Evolutionary conservation across 2,329 filamentous ascomycete species (phyloP), one percentile per base, ranked within the genome.

Genomic region (Alternaria gansuensis): DNA sequence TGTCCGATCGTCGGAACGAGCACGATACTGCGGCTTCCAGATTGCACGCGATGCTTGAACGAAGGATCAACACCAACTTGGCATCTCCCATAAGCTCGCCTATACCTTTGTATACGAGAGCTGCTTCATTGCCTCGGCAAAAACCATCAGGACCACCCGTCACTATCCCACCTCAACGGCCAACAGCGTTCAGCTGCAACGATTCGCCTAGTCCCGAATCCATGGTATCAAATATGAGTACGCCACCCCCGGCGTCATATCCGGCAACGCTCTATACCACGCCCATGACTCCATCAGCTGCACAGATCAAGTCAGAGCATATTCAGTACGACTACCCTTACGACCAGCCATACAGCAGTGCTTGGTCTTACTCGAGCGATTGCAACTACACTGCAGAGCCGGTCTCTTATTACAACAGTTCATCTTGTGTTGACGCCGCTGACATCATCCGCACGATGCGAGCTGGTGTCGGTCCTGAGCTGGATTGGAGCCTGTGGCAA

Each of bases 361-460:
- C 66, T 5, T 76, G 74, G 74, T 39, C 54, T 2, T 71, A 71
- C 34, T 33, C 64, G 14, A 64, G 66, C 39, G 59, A 65, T 21
- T 67, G 63, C 29, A 57, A 54, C 39, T 65, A 65, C 39, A 50
- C 59, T 14, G 39, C 63, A 23, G 59, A 69, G 13, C 56, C 65
- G 11, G 40, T 51, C 21, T 50, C 59, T 13, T 70, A 73, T 58
- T 74, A 71, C 56, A 72, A 64, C 53, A 67, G 67, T 1, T 65
- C 75, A 1, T 78, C 77, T 0, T 80, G 76, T 51, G 67, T 79
- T 17, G 74, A 78, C 57, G 81, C 81, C 17, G 76, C 80, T 10
- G 78, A 80, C 46, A 79, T 82, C 40, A 81, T 83, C 29, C 76
- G 79, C 13, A 77, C 70, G 6, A 80, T 83, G 76, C 74, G 78